Evolutionary conservation across 768 basidiomycete species (phyloP).

Genomic region (Phylloporus sp.): DNA sequence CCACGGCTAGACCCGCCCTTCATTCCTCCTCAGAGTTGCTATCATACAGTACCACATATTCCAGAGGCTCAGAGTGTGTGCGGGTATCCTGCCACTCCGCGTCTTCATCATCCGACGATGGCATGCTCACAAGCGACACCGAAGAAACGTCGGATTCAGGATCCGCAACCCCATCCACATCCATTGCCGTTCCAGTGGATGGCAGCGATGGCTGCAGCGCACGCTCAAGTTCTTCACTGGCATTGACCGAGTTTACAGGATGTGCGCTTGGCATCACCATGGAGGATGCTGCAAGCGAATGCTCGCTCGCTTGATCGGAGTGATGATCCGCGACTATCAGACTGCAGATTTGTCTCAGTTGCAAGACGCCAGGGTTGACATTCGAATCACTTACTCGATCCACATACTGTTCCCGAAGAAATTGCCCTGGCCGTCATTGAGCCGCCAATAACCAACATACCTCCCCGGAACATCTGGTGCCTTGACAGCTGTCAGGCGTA

Average conservation of each 20-base stretch:
- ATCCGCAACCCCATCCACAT: slow-evolving; percentile 38
- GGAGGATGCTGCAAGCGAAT: slow-evolving; percentile 63
- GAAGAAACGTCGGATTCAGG: slow-evolving; percentile 43
- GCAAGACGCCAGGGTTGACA: not conserved
- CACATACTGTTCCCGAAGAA: slow-evolving; percentile 70
- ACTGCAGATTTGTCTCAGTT: slow-evolving; percentile 32
- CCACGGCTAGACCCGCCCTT: not conserved
- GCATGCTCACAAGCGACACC: slow-evolving; percentile 58
- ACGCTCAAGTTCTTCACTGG: slow-evolving; percentile 3
- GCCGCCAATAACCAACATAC: slow-evolving; percentile 75
- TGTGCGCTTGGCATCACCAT: slow-evolving; percentile 58
- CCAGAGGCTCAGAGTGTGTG: slow-evolving; percentile 40
- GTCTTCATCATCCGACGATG: slow-evolving; percentile 52
- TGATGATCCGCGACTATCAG: slow-evolving; percentile 62
- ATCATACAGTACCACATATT: slow-evolving; percentile 74
- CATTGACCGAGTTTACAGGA: slow-evolving; percentile 10
- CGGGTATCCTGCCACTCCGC: slow-evolving; percentile 59
- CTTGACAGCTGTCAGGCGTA: slow-evolving; percentile 27
- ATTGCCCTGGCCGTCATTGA: slow-evolving; percentile 54
- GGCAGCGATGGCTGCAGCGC: slow-evolving; percentile 10
- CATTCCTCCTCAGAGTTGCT: slow-evolving; percentile 54
- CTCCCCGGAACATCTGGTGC: slow-evolving; percentile 72
- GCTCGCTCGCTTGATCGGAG: slow-evolving; percentile 34
- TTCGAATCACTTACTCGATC: slow-evolving; percentile 61
- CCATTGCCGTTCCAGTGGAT: slow-evolving; percentile 36